Conservation (phyloP, 148 eudicot species). For the Salicornia ramosissima region DNA sequence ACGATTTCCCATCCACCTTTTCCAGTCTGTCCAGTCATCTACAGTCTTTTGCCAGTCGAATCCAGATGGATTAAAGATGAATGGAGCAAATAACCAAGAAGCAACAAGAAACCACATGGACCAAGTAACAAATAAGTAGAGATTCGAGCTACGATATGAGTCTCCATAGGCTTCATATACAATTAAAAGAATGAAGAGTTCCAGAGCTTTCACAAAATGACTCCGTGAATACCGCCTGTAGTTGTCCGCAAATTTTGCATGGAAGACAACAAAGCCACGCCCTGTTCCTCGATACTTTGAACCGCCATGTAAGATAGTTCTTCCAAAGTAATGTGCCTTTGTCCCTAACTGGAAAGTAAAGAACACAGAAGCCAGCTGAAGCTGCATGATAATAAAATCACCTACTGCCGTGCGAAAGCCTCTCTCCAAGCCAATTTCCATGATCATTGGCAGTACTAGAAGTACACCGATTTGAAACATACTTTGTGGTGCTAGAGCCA, state of each 20-base stretch:
- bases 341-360: slow-evolving; percentile 98
- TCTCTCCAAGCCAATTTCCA: slow-evolving; percentile 93
- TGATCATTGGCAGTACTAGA: slow-evolving; percentile 86
- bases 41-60: slow-evolving; percentile 99
- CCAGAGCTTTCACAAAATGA: slow-evolving; percentile 91
- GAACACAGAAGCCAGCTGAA: slow-evolving; percentile 94
- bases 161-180: slow-evolving; percentile 76
- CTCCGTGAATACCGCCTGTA: slow-evolving; percentile 89
- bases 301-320: slow-evolving; percentile 92
- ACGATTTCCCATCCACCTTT: slow-evolving; percentile 97
- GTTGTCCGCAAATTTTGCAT: slow-evolving; percentile 94
- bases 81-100: slow-evolving; percentile 98
- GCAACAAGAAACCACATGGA: slow-evolving; percentile 97
- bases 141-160: slow-evolving; percentile 64
- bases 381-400: slow-evolving; percentile 89
- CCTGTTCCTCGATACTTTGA: slow-evolving; percentile 97
- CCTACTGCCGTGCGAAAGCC: slow-evolving; percentile 94
- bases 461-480: slow-evolving; percentile 81
- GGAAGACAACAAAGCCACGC: slow-evolving; percentile 96
- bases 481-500: slow-evolving; percentile 81
- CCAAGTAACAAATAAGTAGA: slow-evolving; percentile 77
- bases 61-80: slow-evolving; percentile 93
- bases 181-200: slow-evolving; percentile 66
- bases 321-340: slow-evolving; percentile 89
- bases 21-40: slow-evolving; percentile 99